These are phyloP conservation scores for Phylloporus arenicola DNA, from an alignment of 768 basidiomycete species.

Conservation along the genomic window DNA sequence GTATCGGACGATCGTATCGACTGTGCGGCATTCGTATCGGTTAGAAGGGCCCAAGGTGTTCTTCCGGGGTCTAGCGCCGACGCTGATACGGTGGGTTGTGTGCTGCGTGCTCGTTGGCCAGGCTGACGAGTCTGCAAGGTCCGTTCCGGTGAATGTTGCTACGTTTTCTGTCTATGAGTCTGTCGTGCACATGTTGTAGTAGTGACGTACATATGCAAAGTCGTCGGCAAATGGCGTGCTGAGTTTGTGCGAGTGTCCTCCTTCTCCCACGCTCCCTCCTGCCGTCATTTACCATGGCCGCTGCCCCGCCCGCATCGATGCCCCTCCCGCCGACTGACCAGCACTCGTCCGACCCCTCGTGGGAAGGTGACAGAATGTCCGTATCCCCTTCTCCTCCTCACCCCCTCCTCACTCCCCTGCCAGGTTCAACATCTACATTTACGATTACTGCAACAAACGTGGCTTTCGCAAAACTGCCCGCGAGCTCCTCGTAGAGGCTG, in stretches of 20 bases:
- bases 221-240: slow-evolving; percentile 27
- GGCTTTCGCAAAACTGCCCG: slow-evolving; percentile 69
- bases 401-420: slow-evolving; percentile 1
- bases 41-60: slow-evolving; percentile 66
- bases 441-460: slow-evolving; percentile 79
- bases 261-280: not conserved
- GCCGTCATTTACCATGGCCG: slow-evolving; percentile 13
- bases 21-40: slow-evolving; percentile 55
- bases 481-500: slow-evolving; percentile 63
- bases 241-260: slow-evolving; percentile 17
- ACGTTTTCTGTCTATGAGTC: slow-evolving; percentile 72
- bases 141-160: slow-evolving; percentile 84
- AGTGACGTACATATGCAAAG: not conserved
- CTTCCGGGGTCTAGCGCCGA: slow-evolving; percentile 72
- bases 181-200: slow-evolving; percentile 38
- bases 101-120: not conserved
- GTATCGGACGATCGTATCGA: slow-evolving; percentile 54
- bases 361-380: slow-evolving; percentile 85
- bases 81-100: slow-evolving; percentile 59
- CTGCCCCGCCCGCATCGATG: slow-evolving; percentile 25
- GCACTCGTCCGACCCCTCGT: slow-evolving; percentile 42
- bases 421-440: slow-evolving; percentile 89
- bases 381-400: slow-evolving; percentile 24
- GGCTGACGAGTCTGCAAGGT: slow-evolving; percentile 34
- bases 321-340: slow-evolving; percentile 11